A percentile compares a stretch with the other conserved stretches of the same genome.
Conservation (phyloP, 1,284 basidiomycete genomes). For the Microbotryum intermedium region DNA sequence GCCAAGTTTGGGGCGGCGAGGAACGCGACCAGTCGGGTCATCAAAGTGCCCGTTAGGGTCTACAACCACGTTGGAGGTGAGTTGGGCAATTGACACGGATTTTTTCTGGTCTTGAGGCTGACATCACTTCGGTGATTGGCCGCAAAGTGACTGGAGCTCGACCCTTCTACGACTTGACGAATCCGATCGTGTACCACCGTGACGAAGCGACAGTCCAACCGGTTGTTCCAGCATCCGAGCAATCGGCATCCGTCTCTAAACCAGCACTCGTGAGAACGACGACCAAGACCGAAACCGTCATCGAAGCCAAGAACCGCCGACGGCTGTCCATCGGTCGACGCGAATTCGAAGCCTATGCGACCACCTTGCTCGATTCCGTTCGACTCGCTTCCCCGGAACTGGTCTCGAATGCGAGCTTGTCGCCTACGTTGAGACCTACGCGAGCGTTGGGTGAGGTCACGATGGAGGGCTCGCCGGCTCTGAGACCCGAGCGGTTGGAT, state of each 20-base stretch:
- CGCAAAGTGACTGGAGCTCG: conserved; percentile 36
- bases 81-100: conserved; percentile 30
- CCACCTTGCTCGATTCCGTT: conserved; percentile 26
- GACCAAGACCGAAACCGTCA: not conserved
- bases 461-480: conserved; percentile 16
- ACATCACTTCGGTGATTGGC: not conserved
- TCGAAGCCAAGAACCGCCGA: not conserved
- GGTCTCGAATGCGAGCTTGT: conserved; percentile 8
- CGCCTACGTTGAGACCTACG: conserved; percentile 5
- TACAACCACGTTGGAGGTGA: conserved; percentile 72
- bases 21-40: conserved; percentile 58
- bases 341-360: conserved; percentile 27
- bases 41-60: conserved; percentile 78
- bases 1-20: conserved; percentile 29
- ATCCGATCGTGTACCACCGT: conserved; percentile 40
- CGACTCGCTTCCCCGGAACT: conserved; percentile 16
- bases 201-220: conserved; percentile 35
- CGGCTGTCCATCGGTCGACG: conserved; percentile 3
- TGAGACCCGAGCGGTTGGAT: conserved; percentile 15
- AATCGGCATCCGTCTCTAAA: not conserved
- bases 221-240: not conserved
- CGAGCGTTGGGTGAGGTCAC: not conserved
- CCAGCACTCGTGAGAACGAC: not conserved
- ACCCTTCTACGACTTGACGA: conserved; percentile 42
- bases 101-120: not conserved